Base-by-base conservation (phyloP, 1,139 yeast species). In the Torulaspora globosa region DNA sequence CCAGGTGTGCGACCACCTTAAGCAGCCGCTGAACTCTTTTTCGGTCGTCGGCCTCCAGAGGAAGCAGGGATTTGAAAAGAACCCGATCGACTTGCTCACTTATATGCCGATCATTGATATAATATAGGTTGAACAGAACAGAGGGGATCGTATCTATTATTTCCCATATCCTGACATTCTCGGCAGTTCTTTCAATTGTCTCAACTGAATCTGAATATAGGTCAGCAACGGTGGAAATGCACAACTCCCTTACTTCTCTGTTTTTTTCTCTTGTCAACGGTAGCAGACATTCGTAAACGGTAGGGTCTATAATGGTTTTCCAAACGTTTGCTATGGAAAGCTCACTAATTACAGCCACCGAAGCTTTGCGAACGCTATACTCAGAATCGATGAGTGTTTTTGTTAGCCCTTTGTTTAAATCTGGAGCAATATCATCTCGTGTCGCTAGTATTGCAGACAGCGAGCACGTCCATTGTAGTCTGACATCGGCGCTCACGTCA, bases 311-410 rank as follows among this genome's bases (percentile, higher is more conserved):
- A 15, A 80, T 62, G 45, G 68, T 73, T 36, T 63, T 66, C 47
- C 79, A 69, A 48, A 78, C 69, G 5, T 68, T 58, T 30, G 62
- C 64, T 37, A 69, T 70, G 1, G 75, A 71, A 16, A 78, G 62
- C 24, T 65, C 60, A 23, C 71, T 66, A 21, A 80, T 58, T 0
- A 79, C 67, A 33, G 62, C 60, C 52, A 89, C 79, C 0, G 95
- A 80, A 1, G 75, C 68, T 26, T 78, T 69, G 52, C 97, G 73
- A 1, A 87, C 95, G 41, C 72, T 75, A 50, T 84, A 94, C 57
- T 86, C 90, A 0, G 82, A 70, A 64, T 90, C 97, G 36, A 84
- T 72, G 19, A 89, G 69, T 34, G 92, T 79, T 56, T 83, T 83
- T 28, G 80, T 70, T 15, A 87, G 60, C 0, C 89, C 87, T 45